Evolutionary conservation across 192 early-diverging fungal genomes (phyloP), one percentile per base, ranked within the genome.

Genomic region (Physocladia obscura): DNA sequence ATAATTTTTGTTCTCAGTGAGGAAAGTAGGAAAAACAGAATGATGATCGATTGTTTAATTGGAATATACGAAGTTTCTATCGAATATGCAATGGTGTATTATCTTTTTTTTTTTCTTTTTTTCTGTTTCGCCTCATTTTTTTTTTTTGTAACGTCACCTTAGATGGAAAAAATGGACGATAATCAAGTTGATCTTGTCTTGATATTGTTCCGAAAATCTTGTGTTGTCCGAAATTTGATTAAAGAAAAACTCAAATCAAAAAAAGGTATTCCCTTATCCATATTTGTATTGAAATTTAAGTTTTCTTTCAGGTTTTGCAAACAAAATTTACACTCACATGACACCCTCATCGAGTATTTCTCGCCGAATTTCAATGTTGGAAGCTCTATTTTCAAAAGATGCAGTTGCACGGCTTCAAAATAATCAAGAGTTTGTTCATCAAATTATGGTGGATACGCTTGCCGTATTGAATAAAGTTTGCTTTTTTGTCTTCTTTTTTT

Each of bases 211-310:
- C 19, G 49, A 29, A 65, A 52, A 26, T 22, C n/a, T 13, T 4
- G 8, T 0, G 21, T 26, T 6, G 13, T 36, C 17, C 22, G 32
- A 5, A 26, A 22, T 22, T 65, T 65, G 19, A 13, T 52, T 8
- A 65, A 65, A 52, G 63, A 65, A 22, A 65, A 65, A 32, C 21
- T 65, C 26, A 65, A 65, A 15, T 5, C 29, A 24, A 65, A 65
- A 48, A 65, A 52, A 32, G 63, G 61, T 49, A 27, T 5, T n/a
- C 19, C 19, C 37, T 2, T 19, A 21, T 60, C 37, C 2, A 37
- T 0, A n/a, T 60, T 2, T 37, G 15, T 22, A 21, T 55, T 13
- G 13, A 0, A 38, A 3, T 60, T 60, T 37, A 60, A 60, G 17
- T 4, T 36, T 29, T 4, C 11, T 36, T 55, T 24, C 11, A 55